A percentile compares a stretch with the other conserved stretches of the same genome.
phyloP scores from a whole-genome alignment of 2,329 filamentous ascomycete species.

The Fusarium virguliforme region DNA sequence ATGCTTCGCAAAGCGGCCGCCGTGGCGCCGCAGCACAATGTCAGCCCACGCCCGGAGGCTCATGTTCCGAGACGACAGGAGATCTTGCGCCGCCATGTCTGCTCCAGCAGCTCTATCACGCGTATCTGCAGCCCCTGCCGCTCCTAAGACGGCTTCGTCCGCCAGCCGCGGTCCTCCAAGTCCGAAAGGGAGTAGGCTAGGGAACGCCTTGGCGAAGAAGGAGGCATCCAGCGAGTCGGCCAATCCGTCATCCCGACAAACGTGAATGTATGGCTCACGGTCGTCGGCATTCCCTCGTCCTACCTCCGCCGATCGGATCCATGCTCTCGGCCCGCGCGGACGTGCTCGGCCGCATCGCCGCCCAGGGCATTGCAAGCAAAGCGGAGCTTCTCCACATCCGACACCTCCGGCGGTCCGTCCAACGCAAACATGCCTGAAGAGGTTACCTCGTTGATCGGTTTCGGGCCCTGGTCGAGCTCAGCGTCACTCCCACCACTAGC shows the following conservation, averaged over 20 bases:
- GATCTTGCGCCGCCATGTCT: too few species aligned
- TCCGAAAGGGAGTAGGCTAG: slow-evolving; percentile 30
- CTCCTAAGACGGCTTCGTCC: slow-evolving; percentile 14
- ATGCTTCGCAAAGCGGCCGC: slow-evolving; percentile 8
- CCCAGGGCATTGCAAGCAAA: background rate
- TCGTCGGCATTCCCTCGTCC: background rate
- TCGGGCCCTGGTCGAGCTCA: background rate
- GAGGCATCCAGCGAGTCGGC: slow-evolving; percentile 25
- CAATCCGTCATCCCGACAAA: slow-evolving; percentile 25
- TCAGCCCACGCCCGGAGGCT: background rate
- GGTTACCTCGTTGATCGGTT: background rate
- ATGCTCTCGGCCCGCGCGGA: background rate
- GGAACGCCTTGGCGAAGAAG: slow-evolving; percentile 37
- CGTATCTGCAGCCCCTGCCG: too few species aligned
- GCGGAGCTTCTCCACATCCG: slow-evolving; percentile 5
- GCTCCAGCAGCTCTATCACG: too few species aligned
- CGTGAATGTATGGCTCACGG: slow-evolving; percentile 15
- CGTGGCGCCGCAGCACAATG: background rate
- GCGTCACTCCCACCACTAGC: too few species aligned
- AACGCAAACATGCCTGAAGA: background rate
- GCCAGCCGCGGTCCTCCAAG: slow-evolving; percentile 21
- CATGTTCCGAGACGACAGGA: too few species aligned
- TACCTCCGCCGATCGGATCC: slow-evolving; percentile 14
- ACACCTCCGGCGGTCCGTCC: background rate
- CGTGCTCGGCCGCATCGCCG: background rate